Evolutionary conservation across 805 yeast genomes (phyloP).

Genomic region (Candida takata): DNA sequence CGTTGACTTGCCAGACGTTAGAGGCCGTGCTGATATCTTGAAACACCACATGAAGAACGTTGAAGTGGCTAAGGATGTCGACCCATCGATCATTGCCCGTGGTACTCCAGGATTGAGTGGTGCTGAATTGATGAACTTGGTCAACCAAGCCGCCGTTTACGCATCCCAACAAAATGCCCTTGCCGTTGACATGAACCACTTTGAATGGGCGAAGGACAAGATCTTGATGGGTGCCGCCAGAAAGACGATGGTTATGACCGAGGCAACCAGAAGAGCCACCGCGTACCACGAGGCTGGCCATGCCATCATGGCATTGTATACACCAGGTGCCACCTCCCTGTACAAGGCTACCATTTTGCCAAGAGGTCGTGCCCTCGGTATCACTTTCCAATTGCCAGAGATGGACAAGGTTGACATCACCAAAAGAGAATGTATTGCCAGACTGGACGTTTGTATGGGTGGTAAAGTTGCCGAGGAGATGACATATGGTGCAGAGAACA

Average conservation of each 20-base stretch:
- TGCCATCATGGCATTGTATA: slow-evolving; percentile 94
- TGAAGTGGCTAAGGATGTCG: slow-evolving; percentile 78
- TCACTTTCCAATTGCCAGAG: slow-evolving; percentile 96
- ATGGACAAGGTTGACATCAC: slow-evolving; percentile 97
- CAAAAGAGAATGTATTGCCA: slow-evolving; percentile 79
- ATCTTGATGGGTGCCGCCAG: slow-evolving; percentile 97
- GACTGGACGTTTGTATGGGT: slow-evolving; percentile 97
- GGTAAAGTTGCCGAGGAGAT: slow-evolving; percentile 96
- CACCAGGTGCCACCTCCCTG: slow-evolving; percentile 89
- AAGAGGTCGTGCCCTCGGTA: slow-evolving; percentile 93
- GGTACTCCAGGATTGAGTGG: slow-evolving; percentile 99
- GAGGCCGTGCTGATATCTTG: slow-evolving; percentile 92
- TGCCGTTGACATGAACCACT: slow-evolving; percentile 82
- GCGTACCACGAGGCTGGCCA: slow-evolving; percentile 99
- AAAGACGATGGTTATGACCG: slow-evolving; percentile 95
- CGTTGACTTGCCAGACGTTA: slow-evolving; percentile 94
- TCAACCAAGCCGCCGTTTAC: slow-evolving; percentile 95
- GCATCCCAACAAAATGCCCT: slow-evolving; percentile 92
- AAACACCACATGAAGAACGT: slow-evolving; percentile 88
- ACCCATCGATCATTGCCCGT: slow-evolving; percentile 84
- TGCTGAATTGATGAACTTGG: slow-evolving; percentile 92
- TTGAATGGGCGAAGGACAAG: slow-evolving; percentile 99
- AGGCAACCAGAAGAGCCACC: slow-evolving; percentile 86
- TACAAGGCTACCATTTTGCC: slow-evolving; percentile 97
- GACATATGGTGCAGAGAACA: slow-evolving; percentile 84